Percentiles rank a stretch among this genome's conserved stretches.
phyloP scores from a whole-genome alignment of 345 rosid species.

The Citrus hindsii region DNA sequence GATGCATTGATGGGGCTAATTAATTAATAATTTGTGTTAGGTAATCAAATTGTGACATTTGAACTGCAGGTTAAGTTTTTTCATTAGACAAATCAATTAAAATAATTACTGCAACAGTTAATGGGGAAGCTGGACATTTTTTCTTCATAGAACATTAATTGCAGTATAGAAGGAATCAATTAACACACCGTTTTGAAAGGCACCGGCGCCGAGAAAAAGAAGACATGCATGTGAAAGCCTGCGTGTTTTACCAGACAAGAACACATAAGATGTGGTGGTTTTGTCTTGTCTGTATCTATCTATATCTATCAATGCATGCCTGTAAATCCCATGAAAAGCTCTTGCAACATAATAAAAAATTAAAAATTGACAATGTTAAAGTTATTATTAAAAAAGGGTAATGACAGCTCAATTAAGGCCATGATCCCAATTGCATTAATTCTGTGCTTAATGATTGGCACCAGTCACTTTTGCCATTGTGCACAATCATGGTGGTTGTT shows the following conservation, averaged over 20 bases:
- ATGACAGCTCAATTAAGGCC: slow-evolving; percentile 29
- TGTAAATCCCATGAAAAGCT: slow-evolving; percentile 13
- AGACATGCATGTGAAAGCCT: slow-evolving; percentile 19
- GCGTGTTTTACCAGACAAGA: slow-evolving; percentile 14
- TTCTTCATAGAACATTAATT: not conserved
- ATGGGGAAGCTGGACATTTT: not conserved
- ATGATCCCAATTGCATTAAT: slow-evolving; percentile 13
- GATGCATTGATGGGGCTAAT: not conserved
- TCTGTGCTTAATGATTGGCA: not conserved
- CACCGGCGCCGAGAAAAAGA: not conserved
- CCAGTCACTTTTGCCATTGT: not conserved
- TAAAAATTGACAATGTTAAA: slow-evolving; percentile 10
- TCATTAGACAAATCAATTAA: not conserved
- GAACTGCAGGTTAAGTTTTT: not conserved
- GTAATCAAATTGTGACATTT: not conserved
- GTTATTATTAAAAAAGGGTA: not conserved
- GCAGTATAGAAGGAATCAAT: not conserved
- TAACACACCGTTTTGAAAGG: not conserved
- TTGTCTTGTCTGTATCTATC: not conserved
- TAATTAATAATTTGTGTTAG: not conserved
- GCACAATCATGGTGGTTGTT: slow-evolving; percentile 15
- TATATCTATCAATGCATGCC: slow-evolving; percentile 8
- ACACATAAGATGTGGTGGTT: slow-evolving; percentile 18
- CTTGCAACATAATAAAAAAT: not conserved
- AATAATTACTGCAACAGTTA: not conserved